Evolutionary conservation across 257 asterid genomes (phyloP), one percentile per base, ranked within the genome.

Genomic region (Gentiana dahurica): DNA sequence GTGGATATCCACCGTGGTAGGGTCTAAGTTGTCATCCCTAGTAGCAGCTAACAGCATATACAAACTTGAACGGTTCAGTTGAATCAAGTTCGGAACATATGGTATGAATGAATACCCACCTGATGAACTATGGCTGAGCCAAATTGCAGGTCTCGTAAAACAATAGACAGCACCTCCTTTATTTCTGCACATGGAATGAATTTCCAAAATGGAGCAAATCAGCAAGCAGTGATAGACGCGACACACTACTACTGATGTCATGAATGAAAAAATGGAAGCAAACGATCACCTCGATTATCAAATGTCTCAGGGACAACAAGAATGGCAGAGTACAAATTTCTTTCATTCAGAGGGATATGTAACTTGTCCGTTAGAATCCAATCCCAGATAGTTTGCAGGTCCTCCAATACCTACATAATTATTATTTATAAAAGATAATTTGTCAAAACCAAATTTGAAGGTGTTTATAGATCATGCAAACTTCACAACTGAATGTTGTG

Each of bases 221-320:
- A 10, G 46, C 46, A 41, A 41, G 46, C 46, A 41, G 24, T 41
- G 9, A 41, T 41, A 41, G 46, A 41, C 9, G 46, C 9, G 46
- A 15, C 47, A 39, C 24, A 54, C 9, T 37, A 12, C 34, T 4
- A 61, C 35, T 36, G 35, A 34, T 49, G 5, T 3, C 34, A n/a
- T 10, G 53, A 57, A 15, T 1, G 36, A 58, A 50, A 51, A 3
- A 6, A 49, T 34, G 3, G 44, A 45, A 35, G 35, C 0, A 48
- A 51, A 39, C 69, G 35, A 50, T 67, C 87, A 90, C 98, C 98
- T 2, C 91, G 95, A 60, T 68, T 87, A 68, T 92, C 98, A 70
- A 87, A 85, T 49, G 97, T 78, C 80, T 92, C 98, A 0, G 98
- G 90, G 60, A 87, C 77, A 70, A 92, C 95, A 83, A 92, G 79